Base-by-base conservation (phyloP, 352 stramenopile genomes). In the Phytophthora pisi region DNA sequence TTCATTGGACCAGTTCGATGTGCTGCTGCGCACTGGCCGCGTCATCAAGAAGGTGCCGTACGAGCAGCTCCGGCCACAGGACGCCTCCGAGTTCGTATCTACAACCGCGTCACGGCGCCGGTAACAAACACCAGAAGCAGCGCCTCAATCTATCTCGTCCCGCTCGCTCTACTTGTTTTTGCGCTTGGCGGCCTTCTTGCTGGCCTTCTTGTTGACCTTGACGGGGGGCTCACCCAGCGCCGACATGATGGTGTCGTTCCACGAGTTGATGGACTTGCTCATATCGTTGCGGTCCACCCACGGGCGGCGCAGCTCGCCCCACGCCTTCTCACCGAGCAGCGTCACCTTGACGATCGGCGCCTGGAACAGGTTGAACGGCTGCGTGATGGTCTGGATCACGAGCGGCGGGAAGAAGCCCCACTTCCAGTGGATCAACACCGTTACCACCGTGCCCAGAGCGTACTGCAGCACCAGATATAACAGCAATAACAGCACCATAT, bases 391-490 rank as follows among this genome's bases (percentile, higher is more conserved):
- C 75, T 92, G 85, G 68, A 95, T 92, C 62, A 95, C 66, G 11
- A 95, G 77, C 40, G 87, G 87, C 18, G 87, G 87, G 70, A 91
- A 92, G 70, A 93, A 93, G 52, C 82, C 81, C 81, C 79, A 95
- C 62, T 91, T 86, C 69, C 78, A 88, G 77, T 93, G 85, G 43
- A 93, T 65, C 47, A 95, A 79, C 46, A 87, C 50, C 51, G 87
- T 90, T 64, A 95, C 74, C 13, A 70, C 46, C 26, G 85, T 79
- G 57, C 85, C 84, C 18, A 95, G 70, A 36, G 66, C 79, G 57
- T 90, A 86, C 86, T 92, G 52, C 45, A 45, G 36, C 20, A 50
- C 11, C 2, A 42, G 31, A n/a, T 36, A 23, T 30, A 31, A 42
- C 36, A 38, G 43, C 16, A 61, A 28, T 20, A 30, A 47, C 34